Evolutionary conservation across 768 basidiomycete species (phyloP).

Genomic region (Termitomyces sp.): DNA sequence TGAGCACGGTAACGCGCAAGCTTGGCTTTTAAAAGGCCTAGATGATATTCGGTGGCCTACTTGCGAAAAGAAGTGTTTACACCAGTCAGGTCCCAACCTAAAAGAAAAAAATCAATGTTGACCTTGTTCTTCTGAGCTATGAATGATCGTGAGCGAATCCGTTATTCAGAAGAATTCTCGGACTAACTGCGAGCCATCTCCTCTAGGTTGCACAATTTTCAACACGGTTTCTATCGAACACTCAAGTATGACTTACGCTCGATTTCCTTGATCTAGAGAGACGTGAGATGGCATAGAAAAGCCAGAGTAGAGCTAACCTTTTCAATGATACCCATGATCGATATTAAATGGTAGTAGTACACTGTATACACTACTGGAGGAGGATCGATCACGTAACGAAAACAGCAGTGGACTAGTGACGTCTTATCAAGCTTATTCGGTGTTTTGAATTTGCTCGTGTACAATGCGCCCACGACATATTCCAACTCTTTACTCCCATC

Average conservation of each 20-base stretch:
- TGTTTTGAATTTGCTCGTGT: constrained; percentile 3
- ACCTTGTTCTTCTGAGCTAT: constrained; percentile 96
- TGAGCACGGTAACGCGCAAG: constrained; percentile 92
- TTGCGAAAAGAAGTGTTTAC: constrained; percentile 15
- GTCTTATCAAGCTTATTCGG: constrained; percentile 1
- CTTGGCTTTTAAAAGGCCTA: constrained; percentile 92
- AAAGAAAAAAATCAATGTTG: constrained; percentile 8
- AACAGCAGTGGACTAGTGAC: neutral
- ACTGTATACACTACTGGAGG: neutral
- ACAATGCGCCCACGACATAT: constrained; percentile 49
- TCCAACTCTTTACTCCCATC: constrained; percentile 64
- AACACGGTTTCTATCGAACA: neutral
- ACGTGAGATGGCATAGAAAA: neutral
- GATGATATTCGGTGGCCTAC: constrained; percentile 91
- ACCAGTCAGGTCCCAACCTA: neutral
- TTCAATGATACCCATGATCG: constrained; percentile 91
- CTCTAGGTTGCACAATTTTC: constrained; percentile 39
- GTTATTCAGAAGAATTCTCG: neutral
- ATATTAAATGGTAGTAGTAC: constrained; percentile 14
- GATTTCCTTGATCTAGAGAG: constrained; percentile 82
- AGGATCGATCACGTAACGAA: constrained; percentile 10
- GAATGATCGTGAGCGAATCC: neutral
- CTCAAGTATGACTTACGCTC: constrained; percentile 60
- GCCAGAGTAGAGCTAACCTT: constrained; percentile 44
- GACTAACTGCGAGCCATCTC: constrained; percentile 95